Evolutionary conservation across 352 stramenopile genomes (phyloP), one percentile per base, ranked within the genome.

Genomic region (Pythium biforme): DNA sequence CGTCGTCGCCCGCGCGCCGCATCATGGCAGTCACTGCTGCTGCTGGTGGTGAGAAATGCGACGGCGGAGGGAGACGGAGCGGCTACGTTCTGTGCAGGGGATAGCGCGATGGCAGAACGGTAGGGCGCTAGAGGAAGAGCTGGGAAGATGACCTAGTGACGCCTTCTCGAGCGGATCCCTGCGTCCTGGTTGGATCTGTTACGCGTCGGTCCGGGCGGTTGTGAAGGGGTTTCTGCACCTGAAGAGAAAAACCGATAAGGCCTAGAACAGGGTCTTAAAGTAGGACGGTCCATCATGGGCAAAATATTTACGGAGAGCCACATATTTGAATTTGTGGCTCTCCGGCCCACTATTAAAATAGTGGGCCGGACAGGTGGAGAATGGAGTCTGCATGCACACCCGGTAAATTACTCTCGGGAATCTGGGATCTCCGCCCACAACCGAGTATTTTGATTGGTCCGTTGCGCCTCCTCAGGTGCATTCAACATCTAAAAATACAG

Each of bases 291-390:
- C 3, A 11, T 14, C 14, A 0, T 4, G 9, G 0, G 0, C 8
- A 20, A 31, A 57, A 20, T 57, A 57, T 47, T 57, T 57, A 47
- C 50, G 20, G 6, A 57, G 34, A 57, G 31, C 9, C 4, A 20
- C 33, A 54, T 45, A 4, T 19, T 22, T 52, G 31, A 37, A 11
- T 37, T 1, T 10, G 10, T 34, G 29, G 10, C 8, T 37, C 31
- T 37, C 31, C 31, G 14, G 31, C 31, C 31, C 31, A 37, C n/a
- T n/a, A n/a, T n/a, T n/a, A n/a, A n/a, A n/a, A n/a, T n/a, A 5
- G 26, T 53, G 23, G 8, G n/a, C 8, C 46, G 7, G 6, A 8
- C 19, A 27, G 5, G 19, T 27, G 41, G 20, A 54, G 48, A 54
- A 41, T 14, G 17, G 48, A 39, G 26, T 41, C 12, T 54, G 48